Conservation (phyloP, 2,329 filamentous ascomycete species). For the Diaporthe ampelina region DNA sequence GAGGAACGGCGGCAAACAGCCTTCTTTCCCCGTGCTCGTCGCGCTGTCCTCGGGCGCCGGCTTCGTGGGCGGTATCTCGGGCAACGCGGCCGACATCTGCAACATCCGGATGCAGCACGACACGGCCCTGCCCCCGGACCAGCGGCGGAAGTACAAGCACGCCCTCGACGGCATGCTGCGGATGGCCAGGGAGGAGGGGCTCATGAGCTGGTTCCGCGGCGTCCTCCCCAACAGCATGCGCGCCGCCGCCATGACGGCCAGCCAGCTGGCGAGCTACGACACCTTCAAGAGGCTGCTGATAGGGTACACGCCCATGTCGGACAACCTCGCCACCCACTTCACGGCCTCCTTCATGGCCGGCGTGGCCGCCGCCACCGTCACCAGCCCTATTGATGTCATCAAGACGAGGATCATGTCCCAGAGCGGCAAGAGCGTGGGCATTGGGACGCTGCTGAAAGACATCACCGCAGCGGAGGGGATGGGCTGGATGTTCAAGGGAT, state of each 20-base stretch:
- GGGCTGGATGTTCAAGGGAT: conserved; percentile 90
- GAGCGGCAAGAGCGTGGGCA: conserved; percentile 59
- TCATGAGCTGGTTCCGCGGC: conserved; percentile 82
- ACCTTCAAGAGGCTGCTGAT: conserved; percentile 81
- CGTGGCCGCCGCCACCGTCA: conserved; percentile 87
- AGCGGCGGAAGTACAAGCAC: conserved; percentile 90
- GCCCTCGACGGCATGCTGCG: conserved; percentile 88
- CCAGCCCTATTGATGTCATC: conserved; percentile 88
- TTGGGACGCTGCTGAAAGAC: conserved; percentile 73
- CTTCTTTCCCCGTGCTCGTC: conserved; percentile 82
- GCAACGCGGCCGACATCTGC: conserved; percentile 95
- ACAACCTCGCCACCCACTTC: conserved; percentile 84
- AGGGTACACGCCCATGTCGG: conserved; percentile 74
- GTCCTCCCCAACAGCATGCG: conserved; percentile 86
- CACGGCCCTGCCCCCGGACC: conserved; percentile 77
- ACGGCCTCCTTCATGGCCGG: conserved; percentile 83
- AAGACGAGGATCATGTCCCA: conserved; percentile 91
- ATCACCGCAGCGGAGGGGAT: conserved; percentile 80
- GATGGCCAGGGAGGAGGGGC: conserved; percentile 90
- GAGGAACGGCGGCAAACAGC: conserved; percentile 57
- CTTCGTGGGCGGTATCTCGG: conserved; percentile 88
- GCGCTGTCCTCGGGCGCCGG: conserved; percentile 87
- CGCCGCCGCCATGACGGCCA: conserved; percentile 89
- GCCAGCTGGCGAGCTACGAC: conserved; percentile 88
- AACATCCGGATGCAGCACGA: conserved; percentile 99